Conservation (phyloP, 345 rosid species). For the Brassica nigra region DNA sequence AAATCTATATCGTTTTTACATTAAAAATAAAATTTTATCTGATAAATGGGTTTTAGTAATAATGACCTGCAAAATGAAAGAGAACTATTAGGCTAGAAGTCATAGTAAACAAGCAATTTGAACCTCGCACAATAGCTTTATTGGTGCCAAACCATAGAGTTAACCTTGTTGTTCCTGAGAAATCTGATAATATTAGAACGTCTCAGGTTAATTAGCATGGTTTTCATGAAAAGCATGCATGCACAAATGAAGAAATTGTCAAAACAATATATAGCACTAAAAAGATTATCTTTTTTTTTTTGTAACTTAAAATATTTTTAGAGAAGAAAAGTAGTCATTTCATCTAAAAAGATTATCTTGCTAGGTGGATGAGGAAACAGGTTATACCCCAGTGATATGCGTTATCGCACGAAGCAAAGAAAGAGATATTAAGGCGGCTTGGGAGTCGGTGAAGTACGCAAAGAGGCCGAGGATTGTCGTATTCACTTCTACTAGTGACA, state of each 20-base stretch:
- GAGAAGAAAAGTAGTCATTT: no score
- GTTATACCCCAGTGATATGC: constrained; percentile 85
- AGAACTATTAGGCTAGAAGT: background rate
- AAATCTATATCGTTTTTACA: background rate
- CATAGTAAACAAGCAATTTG: background rate
- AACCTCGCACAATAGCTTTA: background rate
- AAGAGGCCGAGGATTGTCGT: constrained; percentile 74
- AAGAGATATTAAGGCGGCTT: constrained; percentile 61
- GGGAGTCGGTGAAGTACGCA: constrained; percentile 89
- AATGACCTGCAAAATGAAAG: background rate
- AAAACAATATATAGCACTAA: background rate
- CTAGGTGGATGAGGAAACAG: constrained; percentile 49
- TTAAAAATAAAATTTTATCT: background rate
- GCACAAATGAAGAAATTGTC: background rate
- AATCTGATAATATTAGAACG: background rate
- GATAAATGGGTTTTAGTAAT: background rate
- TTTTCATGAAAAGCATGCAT: background rate
- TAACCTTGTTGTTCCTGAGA: background rate
- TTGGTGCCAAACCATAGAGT: background rate
- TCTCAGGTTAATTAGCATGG: background rate
- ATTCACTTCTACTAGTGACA: constrained; percentile 81
- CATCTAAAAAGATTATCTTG: background rate
- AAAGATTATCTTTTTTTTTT: background rate
- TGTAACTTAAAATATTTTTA: no score
- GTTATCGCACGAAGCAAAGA: constrained; percentile 76